phyloP scores from a whole-genome alignment of 108 stramenopile genomes.

The Skeletonema grethae region DNA sequence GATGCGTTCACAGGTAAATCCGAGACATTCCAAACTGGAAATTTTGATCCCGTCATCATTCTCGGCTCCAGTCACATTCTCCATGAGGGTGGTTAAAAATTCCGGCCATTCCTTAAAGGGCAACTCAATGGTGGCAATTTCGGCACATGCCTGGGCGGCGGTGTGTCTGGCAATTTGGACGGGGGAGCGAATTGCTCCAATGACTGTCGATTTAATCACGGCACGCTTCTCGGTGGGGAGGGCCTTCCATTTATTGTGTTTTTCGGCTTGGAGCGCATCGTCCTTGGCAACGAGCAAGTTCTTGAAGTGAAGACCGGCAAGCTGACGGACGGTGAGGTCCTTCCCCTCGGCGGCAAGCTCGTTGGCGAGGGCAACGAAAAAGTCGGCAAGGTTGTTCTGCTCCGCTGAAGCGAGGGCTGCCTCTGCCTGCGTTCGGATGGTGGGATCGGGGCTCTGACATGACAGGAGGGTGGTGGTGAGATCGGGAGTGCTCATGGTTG shows the following conservation, averaged over 20 bases:
- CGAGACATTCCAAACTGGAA: slow-evolving; percentile 91
- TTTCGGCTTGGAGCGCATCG: slow-evolving; percentile 59
- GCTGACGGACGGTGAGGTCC: slow-evolving; percentile 63
- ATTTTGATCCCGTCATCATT: slow-evolving; percentile 75
- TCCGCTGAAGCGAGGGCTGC: slow-evolving; percentile 41
- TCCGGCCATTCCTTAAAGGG: slow-evolving; percentile 88
- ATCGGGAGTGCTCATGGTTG: slow-evolving; percentile 33
- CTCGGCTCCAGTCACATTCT: slow-evolving; percentile 64
- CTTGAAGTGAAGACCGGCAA: slow-evolving; percentile 87
- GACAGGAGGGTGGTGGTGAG: slow-evolving; percentile 45
- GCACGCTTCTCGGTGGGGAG: slow-evolving; percentile 53
- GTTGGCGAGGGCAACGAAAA: slow-evolving; percentile 60
- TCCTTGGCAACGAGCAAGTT: slow-evolving; percentile 82
- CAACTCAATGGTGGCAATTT: slow-evolving; percentile 85
- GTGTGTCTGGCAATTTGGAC: slow-evolving; percentile 66
- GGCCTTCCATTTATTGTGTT: slow-evolving; percentile 72
- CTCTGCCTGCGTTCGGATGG: slow-evolving; percentile 50
- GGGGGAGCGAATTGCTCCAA: slow-evolving; percentile 63
- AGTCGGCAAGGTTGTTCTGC: slow-evolving; percentile 46
- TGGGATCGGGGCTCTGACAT: slow-evolving; percentile 47
- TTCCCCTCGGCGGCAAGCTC: slow-evolving; percentile 74
- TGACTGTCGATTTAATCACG: slow-evolving; percentile 61
- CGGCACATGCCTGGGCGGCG: slow-evolving; percentile 84
- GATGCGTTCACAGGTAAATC: slow-evolving; percentile 92
- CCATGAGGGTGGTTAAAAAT: slow-evolving; percentile 75